These are phyloP conservation scores for Byssoonygena ceratinophila DNA, from an alignment of 2,329 filamentous ascomycete species.

Conservation along the genomic window DNA sequence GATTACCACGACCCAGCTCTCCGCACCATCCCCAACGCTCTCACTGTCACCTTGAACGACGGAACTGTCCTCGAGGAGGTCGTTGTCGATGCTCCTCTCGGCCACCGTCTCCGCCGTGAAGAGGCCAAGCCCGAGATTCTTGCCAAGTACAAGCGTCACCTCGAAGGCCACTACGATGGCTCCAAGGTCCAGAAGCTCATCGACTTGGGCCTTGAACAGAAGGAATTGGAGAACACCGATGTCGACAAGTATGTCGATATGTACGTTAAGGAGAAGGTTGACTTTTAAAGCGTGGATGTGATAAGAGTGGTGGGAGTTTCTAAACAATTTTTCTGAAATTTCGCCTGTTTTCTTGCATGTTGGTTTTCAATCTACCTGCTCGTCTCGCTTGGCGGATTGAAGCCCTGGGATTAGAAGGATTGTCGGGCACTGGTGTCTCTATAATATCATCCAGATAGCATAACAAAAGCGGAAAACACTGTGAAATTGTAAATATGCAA, in stretches of 20 bases:
- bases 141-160: slow-evolving; percentile 87
- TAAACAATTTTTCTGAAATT: background rate
- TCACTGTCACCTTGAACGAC: slow-evolving; percentile 90
- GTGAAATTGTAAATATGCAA: no score
- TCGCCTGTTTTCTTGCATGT: no score
- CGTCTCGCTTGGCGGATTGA: no score
- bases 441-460: no score
- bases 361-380: no score
- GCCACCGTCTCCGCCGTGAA: slow-evolving; percentile 79
- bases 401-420: no score
- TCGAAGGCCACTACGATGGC: slow-evolving; percentile 70
- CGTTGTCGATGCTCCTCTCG: slow-evolving; percentile 84
- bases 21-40: slow-evolving; percentile 92
- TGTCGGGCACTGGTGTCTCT: no score
- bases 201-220: slow-evolving; percentile 62
- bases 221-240: slow-evolving; percentile 65
- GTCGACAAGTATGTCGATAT: slow-evolving; percentile 92
- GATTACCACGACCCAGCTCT: slow-evolving; percentile 93
- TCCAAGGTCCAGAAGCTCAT: slow-evolving; percentile 72
- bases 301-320: background rate
- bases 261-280: slow-evolving; percentile 48
- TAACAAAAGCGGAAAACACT: no score
- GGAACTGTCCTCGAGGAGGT: slow-evolving; percentile 85
- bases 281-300: slow-evolving; percentile 2
- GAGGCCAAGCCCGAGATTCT: slow-evolving; percentile 97